phyloP scores from a whole-genome alignment of 2,329 filamentous ascomycete genomes.

The Pyricularia pennisetigena region DNA sequence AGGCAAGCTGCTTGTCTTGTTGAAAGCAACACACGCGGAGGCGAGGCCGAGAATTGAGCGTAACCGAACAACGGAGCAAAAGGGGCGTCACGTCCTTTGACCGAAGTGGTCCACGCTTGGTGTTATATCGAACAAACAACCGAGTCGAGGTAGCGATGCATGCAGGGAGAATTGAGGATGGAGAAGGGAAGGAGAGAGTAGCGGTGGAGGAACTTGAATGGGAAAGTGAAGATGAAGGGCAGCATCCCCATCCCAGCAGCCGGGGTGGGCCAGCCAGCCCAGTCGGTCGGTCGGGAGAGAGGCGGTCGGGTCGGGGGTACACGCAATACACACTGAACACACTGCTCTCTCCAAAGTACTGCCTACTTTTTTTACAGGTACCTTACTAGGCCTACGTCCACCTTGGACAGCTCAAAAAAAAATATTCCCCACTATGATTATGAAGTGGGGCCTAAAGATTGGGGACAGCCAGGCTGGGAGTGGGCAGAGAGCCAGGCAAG shows the following conservation, averaged over 20 bases:
- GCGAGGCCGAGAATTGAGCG: conserved; percentile 1
- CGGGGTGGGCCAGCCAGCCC: background rate
- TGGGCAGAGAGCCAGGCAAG: background rate
- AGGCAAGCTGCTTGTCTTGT: background rate
- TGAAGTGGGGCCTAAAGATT: background rate
- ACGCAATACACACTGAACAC: background rate
- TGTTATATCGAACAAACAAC: conserved; percentile 5
- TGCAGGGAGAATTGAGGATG: conserved; percentile 15
- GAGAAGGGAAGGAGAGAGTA: conserved; percentile 23
- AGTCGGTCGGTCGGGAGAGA: background rate
- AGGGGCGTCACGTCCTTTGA: conserved; percentile 6
- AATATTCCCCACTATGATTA: background rate
- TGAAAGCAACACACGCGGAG: background rate
- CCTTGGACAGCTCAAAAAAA: background rate
- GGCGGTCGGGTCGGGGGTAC: conserved; percentile 3
- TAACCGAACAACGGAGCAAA: conserved; percentile 7
- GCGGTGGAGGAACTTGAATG: conserved; percentile 14
- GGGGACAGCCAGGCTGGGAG: background rate
- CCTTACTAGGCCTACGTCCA: background rate
- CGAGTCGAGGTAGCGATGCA: conserved; percentile 8
- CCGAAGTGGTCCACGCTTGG: conserved; percentile 4
- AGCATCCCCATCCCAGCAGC: background rate
- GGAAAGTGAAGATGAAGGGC: conserved; percentile 2
- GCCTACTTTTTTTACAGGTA: background rate
- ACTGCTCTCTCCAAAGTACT: background rate